These are phyloP conservation scores for Centella asiatica DNA, from an alignment of 129 eudicot species.

Conservation along the genomic window DNA sequence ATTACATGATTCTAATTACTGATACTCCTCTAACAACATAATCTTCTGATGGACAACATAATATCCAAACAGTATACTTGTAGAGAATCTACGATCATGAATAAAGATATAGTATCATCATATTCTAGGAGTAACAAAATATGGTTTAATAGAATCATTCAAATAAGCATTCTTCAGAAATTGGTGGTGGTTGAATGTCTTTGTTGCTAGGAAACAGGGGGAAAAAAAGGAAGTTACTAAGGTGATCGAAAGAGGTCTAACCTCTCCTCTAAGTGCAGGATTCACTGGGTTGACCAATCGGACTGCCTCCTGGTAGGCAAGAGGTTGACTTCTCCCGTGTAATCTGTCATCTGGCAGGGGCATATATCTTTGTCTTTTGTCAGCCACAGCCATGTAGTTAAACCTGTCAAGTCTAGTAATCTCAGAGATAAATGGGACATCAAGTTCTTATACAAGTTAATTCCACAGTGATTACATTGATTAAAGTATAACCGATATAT, in stretches of 20 bases:
- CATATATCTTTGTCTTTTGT: constrained; percentile 70
- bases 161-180: not conserved
- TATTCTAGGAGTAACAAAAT: not conserved
- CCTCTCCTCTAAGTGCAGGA: constrained; percentile 82
- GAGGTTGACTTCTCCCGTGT: constrained; percentile 61
- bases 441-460: not conserved
- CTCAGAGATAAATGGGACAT: not conserved
- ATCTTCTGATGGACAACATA: no score
- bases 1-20: no score
- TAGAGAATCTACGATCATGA: no score
- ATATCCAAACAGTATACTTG: no score
- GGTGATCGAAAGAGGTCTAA: constrained; percentile 8
- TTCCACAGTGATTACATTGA: not conserved
- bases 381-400: constrained; percentile 79
- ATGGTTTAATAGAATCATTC: not conserved
- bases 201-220: not conserved
- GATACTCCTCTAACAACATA: no score
- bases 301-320: constrained; percentile 85
- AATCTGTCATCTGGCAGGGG: constrained; percentile 88
- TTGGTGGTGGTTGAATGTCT: not conserved
- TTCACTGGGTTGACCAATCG: constrained; percentile 67
- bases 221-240: not conserved
- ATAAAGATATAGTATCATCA: no score
- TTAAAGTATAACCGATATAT: not conserved
- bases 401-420: constrained; percentile 36